These are phyloP conservation scores for Stereum hirsutum DNA, from an alignment of 1,284 basidiomycete genomes.

Conservation along the genomic window DNA sequence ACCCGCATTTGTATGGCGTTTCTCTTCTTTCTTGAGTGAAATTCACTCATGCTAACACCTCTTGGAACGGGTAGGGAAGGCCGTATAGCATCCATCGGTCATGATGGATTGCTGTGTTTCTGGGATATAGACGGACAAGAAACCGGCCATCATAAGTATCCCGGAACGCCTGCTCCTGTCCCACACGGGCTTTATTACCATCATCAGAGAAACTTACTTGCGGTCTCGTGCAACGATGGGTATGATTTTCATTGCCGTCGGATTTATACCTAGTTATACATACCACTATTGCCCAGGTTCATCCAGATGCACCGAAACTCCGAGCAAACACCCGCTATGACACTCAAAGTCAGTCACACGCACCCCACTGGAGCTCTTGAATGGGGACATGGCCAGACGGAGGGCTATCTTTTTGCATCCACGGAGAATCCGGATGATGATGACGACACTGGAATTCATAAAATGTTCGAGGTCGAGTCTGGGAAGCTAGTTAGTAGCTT, in stretches of 20 bases:
- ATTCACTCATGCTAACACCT: not conserved
- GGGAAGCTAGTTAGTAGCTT: slow-evolving; percentile 24
- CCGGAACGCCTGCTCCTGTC: slow-evolving; percentile 4
- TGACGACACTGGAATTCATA: slow-evolving; percentile 34
- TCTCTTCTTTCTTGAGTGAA: not conserved
- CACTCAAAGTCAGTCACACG: slow-evolving; percentile 16
- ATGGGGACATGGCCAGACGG: slow-evolving; percentile 41
- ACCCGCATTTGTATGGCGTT: slow-evolving; percentile 1
- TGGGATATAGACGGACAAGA: not conserved
- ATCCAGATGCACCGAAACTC: slow-evolving; percentile 6
- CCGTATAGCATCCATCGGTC: not conserved
- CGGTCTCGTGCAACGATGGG: slow-evolving; percentile 10
- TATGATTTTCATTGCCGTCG: too few relatives aligned
- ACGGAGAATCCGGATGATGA: slow-evolving; percentile 34
- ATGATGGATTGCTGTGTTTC: not conserved
- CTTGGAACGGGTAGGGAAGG: too few relatives aligned
- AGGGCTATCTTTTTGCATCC: slow-evolving; percentile 43
- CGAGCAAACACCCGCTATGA: slow-evolving; percentile 7
- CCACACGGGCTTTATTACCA: slow-evolving; percentile 8
- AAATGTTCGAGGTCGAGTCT: slow-evolving; percentile 33
- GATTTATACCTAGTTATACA: too few relatives aligned
- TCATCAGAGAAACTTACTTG: slow-evolving; percentile 6
- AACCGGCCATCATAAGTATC: too few relatives aligned
- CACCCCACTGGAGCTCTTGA: slow-evolving; percentile 36
- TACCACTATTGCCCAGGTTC: slow-evolving; percentile 4